A percentile compares a stretch with the other conserved stretches of the same genome.
Conservation (phyloP, 177 flowering plant genomes). For the Vitis hybrid region DNA sequence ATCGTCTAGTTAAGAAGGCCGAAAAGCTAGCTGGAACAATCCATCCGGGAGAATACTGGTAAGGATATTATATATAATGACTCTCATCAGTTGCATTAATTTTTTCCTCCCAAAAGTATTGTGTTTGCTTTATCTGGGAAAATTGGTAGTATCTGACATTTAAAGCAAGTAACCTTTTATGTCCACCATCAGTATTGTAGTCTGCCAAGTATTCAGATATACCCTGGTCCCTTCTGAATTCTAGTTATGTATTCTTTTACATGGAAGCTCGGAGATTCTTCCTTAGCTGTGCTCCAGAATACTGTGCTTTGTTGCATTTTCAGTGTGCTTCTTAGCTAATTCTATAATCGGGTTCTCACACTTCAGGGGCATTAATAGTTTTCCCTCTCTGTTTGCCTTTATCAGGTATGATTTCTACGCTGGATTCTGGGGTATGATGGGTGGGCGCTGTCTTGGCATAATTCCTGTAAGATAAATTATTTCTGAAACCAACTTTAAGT, state of each 20-base stretch:
- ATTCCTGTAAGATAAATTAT: slow-evolving; percentile 37
- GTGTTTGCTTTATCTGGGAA: neutral
- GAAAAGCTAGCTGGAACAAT: slow-evolving; percentile 53
- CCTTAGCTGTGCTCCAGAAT: neutral
- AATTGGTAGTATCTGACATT: neutral
- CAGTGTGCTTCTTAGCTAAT: neutral
- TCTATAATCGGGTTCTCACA: neutral
- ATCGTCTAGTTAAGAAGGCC: slow-evolving; percentile 41
- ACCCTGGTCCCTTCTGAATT: neutral
- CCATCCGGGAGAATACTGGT: slow-evolving; percentile 52
- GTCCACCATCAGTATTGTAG: neutral
- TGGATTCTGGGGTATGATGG: slow-evolving; percentile 56
- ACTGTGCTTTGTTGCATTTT: neutral
- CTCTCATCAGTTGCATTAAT: neutral
- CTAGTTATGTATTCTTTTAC: neutral
- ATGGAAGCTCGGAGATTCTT: neutral
- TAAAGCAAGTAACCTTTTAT: neutral
- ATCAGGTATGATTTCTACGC: slow-evolving; percentile 51
- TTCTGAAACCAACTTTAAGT: neutral
- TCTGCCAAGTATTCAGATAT: neutral
- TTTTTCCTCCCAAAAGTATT: neutral
- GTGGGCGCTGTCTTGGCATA: slow-evolving; percentile 54
- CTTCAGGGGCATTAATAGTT: neutral
- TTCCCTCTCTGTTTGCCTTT: slow-evolving; percentile 6
- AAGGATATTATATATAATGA: slow-evolving; percentile 1